These are phyloP conservation scores for Pseudocercospora macadamiae DNA, from an alignment of 2,329 filamentous ascomycete genomes.

Conservation along the genomic window DNA sequence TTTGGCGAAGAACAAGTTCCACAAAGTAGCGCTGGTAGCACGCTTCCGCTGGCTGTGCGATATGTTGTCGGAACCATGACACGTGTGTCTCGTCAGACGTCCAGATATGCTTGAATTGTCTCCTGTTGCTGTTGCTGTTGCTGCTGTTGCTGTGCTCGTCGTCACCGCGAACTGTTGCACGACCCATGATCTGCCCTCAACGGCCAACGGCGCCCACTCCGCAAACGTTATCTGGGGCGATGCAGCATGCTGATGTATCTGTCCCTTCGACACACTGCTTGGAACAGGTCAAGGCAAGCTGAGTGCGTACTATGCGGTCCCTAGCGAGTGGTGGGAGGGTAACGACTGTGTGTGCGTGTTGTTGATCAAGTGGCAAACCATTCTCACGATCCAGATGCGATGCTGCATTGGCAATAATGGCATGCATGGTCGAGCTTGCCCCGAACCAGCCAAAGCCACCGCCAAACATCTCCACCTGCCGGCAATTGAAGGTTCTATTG, in stretches of 20 bases:
- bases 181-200: neutral
- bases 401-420: too few species aligned
- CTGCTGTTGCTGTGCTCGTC: neutral
- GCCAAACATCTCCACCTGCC: too few species aligned
- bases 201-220: neutral
- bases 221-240: neutral
- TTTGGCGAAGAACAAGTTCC: slow-evolving; percentile 64
- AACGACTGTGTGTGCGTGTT: too few species aligned
- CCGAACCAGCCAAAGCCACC: too few species aligned
- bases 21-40: slow-evolving; percentile 40
- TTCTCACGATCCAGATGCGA: too few species aligned
- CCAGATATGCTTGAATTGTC: neutral
- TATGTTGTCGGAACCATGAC: slow-evolving; percentile 1
- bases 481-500: too few species aligned
- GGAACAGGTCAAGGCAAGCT: too few species aligned
- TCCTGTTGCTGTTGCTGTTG: slow-evolving; percentile 1
- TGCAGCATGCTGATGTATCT: neutral
- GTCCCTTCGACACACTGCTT: too few species aligned
- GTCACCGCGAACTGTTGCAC: neutral
- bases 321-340: too few species aligned
- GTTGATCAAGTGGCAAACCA: too few species aligned
- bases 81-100: neutral
- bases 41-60: slow-evolving; percentile 20
- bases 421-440: too few species aligned
- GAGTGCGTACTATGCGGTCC: too few species aligned